Evolutionary conservation across 2,329 filamentous ascomycete genomes (phyloP), one percentile per base, ranked within the genome.

Genomic region (Leptographium procerum): DNA sequence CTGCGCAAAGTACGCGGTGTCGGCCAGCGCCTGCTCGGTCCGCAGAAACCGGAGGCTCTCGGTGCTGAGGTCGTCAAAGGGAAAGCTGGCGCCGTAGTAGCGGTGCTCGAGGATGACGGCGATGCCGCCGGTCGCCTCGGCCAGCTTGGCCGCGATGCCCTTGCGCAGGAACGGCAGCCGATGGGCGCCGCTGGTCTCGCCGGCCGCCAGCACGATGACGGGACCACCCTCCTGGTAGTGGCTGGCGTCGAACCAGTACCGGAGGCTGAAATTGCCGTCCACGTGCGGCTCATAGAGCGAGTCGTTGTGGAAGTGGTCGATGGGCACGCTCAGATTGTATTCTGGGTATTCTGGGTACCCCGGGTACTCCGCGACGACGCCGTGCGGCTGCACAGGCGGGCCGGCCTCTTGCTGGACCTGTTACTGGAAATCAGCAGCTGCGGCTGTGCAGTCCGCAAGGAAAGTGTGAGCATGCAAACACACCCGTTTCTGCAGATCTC

Each of bases 221-320:
- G 90, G 90, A 0, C 90, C 90, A 14, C 90, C 90, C 0, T 80
- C 73, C 67, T 84, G 78, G 72, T 95, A 95, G 72, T 88, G 79
- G 51, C 79, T 80, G 1, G 85, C 82, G 66, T 95, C 89, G 65
- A 92, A 90, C 86, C 86, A 95, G 74, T 94, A 95, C 13, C 89
- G 82, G 53, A 92, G 74, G 26, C 82, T 71, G 70, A 90, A 95
- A 1, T 73, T 80, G 29, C 70, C 85, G 64, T 86, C 74, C 10
- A 79, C 82, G 69, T 95, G 89, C 40, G 90, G 89, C 69, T 86
- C 87, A 67, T 95, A 95, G 54, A 77, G 74, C 2, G 83, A 81
- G 57, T 91, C 86, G 66, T 92, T 89, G 71, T 88, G 88, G 72
- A 94, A 95, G 68, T 94, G 88, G 69, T 95, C 89, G 36, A 95